These are phyloP conservation scores for Tricharina praecox DNA, from an alignment of 495 filamentous ascomycete species.

Conservation along the genomic window DNA sequence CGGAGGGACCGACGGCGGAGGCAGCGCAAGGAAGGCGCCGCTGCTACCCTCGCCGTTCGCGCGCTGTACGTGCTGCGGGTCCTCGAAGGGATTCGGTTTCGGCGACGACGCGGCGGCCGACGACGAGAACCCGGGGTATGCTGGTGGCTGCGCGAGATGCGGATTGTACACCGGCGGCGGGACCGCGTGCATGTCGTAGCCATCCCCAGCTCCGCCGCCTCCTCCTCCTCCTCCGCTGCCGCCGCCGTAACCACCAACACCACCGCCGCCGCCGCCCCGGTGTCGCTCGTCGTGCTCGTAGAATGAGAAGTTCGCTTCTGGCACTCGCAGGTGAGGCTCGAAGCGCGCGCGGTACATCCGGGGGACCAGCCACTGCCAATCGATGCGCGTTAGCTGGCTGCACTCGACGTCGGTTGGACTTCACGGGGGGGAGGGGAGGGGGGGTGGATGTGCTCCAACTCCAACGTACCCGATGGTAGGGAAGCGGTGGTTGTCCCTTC, in stretches of 20 bases:
- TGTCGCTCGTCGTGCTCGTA: constrained; percentile 28
- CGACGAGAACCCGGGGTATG: constrained; percentile 17
- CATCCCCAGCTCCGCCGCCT: constrained; percentile 20
- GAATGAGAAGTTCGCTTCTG: constrained; percentile 29
- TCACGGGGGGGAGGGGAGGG: not conserved
- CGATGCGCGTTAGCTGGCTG: not conserved
- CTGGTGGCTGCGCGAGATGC: constrained; percentile 21
- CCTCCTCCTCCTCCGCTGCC: too few relatives aligned
- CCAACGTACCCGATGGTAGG: constrained; percentile 53
- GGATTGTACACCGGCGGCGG: constrained; percentile 33
- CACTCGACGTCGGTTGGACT: not conserved
- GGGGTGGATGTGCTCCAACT: too few relatives aligned
- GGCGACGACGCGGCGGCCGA: too few relatives aligned
- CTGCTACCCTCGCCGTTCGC: not conserved
- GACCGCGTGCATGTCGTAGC: constrained; percentile 42
- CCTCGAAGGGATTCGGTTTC: not conserved
- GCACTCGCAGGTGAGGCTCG: constrained; percentile 33
- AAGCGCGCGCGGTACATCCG: constrained; percentile 37
- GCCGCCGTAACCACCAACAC: too few relatives aligned
- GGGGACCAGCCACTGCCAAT: constrained; percentile 45
- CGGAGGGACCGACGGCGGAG: too few relatives aligned
- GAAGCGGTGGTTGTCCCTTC: constrained; percentile 42
- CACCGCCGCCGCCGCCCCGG: too few relatives aligned
- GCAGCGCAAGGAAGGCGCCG: too few relatives aligned
- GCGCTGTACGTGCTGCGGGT: not conserved